These are phyloP conservation scores for Trichophyton verrucosum DNA, from an alignment of 2,329 filamentous ascomycete genomes.

Conservation along the genomic window DNA sequence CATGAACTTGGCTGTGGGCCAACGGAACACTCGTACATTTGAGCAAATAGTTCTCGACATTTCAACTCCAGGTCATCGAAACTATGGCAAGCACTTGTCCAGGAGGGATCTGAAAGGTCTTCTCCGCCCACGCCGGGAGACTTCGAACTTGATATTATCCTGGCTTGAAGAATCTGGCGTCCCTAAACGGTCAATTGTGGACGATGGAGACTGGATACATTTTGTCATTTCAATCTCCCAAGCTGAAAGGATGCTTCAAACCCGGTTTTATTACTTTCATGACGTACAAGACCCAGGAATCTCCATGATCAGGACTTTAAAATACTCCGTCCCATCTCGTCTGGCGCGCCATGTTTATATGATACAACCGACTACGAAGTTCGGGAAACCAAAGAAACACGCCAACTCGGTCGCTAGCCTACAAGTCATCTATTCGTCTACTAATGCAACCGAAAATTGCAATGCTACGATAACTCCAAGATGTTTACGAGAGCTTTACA, in stretches of 20 bases:
- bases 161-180: conserved; percentile 47
- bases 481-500: conserved; percentile 41
- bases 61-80: conserved; percentile 46
- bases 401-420: conserved; percentile 21
- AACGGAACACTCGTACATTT: conserved; percentile 40
- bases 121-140: conserved; percentile 40
- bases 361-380: conserved; percentile 54
- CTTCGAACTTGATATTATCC: conserved; percentile 37
- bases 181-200: conserved; percentile 32
- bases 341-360: conserved; percentile 46
- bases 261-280: conserved; percentile 8
- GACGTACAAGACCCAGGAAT: conserved; percentile 43
- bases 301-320: conserved; percentile 42
- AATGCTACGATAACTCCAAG: conserved; percentile 34
- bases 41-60: conserved; percentile 49
- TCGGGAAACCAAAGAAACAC: conserved; percentile 40
- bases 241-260: conserved; percentile 9
- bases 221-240: conserved; percentile 26
- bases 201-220: conserved; percentile 50
- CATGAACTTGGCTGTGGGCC: conserved; percentile 39
- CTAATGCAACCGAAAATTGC: conserved; percentile 20
- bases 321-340: conserved; percentile 49
- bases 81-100: conserved; percentile 51
- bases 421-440: conserved; percentile 11
- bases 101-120: conserved; percentile 46